Conservation (phyloP, 1,139 yeast species). For the Protomyces macrosporus region DNA sequence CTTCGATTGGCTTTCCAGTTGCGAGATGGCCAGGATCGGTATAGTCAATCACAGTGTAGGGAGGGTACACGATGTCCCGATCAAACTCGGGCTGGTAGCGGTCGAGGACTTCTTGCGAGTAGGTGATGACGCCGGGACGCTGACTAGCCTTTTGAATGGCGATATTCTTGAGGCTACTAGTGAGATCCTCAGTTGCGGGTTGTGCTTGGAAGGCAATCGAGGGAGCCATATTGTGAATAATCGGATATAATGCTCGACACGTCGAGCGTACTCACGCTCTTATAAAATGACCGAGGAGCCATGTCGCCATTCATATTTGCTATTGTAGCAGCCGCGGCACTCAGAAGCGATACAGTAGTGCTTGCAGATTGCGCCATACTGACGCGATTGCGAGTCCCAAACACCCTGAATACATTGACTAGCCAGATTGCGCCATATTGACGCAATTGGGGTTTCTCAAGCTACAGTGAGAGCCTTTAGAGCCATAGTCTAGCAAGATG, state of each 20-base stretch:
- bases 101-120: slow-evolving; percentile 5
- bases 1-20: slow-evolving; percentile 8
- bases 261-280: no score
- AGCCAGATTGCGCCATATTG: no score
- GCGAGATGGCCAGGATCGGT: slow-evolving; percentile 23
- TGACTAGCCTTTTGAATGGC: neutral
- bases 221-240: slow-evolving; percentile 5
- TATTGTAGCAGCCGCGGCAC: neutral
- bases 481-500: no score
- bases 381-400: no score
- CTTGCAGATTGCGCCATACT: no score
- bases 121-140: slow-evolving; percentile 5
- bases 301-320: neutral
- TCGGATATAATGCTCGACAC: neutral
- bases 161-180: neutral
- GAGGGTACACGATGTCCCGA: slow-evolving; percentile 1
- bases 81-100: slow-evolving; percentile 21
- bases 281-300: neutral
- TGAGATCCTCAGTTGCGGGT: neutral
- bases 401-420: no score
- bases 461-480: no score
- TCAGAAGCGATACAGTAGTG: no score
- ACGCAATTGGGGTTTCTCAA: no score
- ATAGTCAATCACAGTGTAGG: slow-evolving; percentile 7
- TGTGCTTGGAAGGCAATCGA: slow-evolving; percentile 7